phyloP scores from a whole-genome alignment of 2,329 filamentous ascomycete species.

The Zelopaecilomyces penicillatus region DNA sequence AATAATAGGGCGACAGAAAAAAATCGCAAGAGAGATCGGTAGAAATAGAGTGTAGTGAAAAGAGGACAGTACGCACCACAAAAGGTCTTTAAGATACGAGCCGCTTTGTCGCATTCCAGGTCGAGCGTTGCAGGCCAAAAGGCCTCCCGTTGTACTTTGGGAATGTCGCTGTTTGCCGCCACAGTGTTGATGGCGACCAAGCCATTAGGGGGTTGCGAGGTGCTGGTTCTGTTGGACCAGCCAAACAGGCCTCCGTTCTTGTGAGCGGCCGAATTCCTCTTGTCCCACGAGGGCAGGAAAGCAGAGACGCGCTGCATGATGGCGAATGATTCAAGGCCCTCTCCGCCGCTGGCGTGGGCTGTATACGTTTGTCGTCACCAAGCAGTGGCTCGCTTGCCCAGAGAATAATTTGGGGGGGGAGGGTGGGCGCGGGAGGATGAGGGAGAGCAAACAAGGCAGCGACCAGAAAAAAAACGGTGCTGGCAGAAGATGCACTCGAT shows the following conservation, averaged over 20 bases:
- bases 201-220: constrained; percentile 12
- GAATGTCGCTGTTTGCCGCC: constrained; percentile 22
- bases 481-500: background rate
- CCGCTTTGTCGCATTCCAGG: constrained; percentile 85
- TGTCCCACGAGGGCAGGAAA: constrained; percentile 38
- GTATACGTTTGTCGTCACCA: constrained; percentile 17
- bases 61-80: constrained; percentile 50
- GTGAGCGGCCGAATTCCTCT: constrained; percentile 27
- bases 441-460: background rate
- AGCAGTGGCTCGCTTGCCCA: constrained; percentile 17
- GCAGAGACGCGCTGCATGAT: constrained; percentile 36
- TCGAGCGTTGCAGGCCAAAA: constrained; percentile 84
- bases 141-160: constrained; percentile 46
- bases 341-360: constrained; percentile 20
- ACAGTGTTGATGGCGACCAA: constrained; percentile 25
- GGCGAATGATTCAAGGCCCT: constrained; percentile 19
- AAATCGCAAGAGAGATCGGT: background rate
- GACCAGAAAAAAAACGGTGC: background rate
- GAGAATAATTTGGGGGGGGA: background rate
- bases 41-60: background rate
- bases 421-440: background rate
- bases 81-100: constrained; percentile 81
- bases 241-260: constrained; percentile 29
- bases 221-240: constrained; percentile 42
- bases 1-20: background rate